Base-by-base conservation (phyloP, 371 early-diverging fungal genomes). In the Lichtheimia corymbifera region DNA sequence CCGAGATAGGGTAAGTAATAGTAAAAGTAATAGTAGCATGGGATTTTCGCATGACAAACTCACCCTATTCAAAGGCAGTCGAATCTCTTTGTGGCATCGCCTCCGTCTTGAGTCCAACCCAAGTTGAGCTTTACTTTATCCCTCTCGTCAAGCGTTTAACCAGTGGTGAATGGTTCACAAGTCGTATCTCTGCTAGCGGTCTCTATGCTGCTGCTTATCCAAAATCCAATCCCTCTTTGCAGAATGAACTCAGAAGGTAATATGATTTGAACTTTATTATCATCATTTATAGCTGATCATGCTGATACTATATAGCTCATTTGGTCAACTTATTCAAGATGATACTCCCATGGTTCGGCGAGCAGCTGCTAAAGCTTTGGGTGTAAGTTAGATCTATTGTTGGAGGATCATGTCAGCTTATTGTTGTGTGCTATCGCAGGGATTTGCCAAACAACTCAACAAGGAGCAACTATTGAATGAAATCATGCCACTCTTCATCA, bases 311-410 rank as follows among this genome's bases (percentile, higher is more conserved):
- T 53, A 14, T 66, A 86, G 82, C 49, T 55, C 83, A 47, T 91
- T 83, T 77, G 88, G 86, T 42, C 88, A 88, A 68, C 85, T 98
- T n/a, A 90, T 93, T 67, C 85, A 89, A 69, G 99, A 99, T 73
- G 97, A 97, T 58, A 97, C 97, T 13, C 99, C 99, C 41, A 97
- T 99, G 99, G 97, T 97, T 58, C 88, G 98, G 64, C 86, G 98
- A 61, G 93, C 97, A 3, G 95, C 96, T 30, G 94, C 97, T 15
- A 92, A 93, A 15, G 83, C 94, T 61, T 80, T 98, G 41, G 87
- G 88, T 50, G 93, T 92, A 83, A 73, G 82, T 62, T 62, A 15
- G 15, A 18, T 47, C 11, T 0, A 47, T 18, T 47, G 47, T 18
- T 47, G 18, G 5, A 47, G 5, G 47, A n/a, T 17, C 47, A 35